These are phyloP conservation scores for Paramecium pentaurelia DNA, from an alignment of 73 alveolate genomes.

Conservation along the genomic window DNA sequence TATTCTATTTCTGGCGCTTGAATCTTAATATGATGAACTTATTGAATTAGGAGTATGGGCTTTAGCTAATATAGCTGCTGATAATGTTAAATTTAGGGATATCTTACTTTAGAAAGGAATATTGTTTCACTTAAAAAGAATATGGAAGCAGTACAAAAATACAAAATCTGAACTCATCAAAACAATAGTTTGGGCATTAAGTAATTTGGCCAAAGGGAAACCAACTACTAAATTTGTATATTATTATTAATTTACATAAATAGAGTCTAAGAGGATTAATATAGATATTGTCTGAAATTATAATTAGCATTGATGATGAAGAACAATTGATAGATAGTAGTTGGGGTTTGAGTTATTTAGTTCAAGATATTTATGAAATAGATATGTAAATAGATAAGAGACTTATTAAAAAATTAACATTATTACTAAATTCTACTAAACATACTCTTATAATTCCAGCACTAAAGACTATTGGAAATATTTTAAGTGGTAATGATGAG, in stretches of 20 bases:
- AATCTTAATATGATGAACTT: conserved; percentile 69
- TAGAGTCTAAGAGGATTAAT: not conserved
- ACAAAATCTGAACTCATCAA: not conserved
- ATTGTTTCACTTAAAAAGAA: not conserved
- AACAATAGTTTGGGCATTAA: conserved; percentile 74
- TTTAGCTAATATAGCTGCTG: conserved; percentile 88
- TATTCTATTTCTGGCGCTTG: conserved; percentile 63
- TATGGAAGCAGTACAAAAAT: not conserved
- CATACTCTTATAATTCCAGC: not conserved
- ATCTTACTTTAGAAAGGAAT: conserved; percentile 57
- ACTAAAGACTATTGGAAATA: not conserved
- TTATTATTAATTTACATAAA: too few species aligned
- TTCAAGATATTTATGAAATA: not conserved
- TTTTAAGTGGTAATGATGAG: not conserved
- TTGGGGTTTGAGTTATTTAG: conserved; percentile 62
- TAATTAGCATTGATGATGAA: not conserved
- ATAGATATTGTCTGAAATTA: not conserved
- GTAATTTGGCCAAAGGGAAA: conserved; percentile 82
- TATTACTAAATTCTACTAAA: not conserved
- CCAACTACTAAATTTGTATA: conserved; percentile 70
- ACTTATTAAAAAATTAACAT: not conserved
- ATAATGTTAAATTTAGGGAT: conserved; percentile 68
- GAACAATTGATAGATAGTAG: conserved; percentile 75
- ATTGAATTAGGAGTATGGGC: conserved; percentile 83
- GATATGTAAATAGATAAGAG: not conserved